Conservation (phyloP, 257 asterid species). For the Scutellaria minor region DNA sequence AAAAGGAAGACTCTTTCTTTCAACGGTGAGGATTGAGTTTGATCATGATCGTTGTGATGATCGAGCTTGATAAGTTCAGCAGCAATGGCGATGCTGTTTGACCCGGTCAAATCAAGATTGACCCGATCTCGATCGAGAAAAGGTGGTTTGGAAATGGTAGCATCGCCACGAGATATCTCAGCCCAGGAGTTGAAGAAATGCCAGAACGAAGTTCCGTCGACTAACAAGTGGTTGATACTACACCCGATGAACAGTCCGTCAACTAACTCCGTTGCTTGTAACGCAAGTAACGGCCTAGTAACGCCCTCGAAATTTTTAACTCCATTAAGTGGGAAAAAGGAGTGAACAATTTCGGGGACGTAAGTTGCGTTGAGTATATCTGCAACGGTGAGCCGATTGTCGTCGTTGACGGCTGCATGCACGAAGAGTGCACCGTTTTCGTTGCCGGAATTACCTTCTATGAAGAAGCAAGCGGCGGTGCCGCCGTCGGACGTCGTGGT, state of each 20-base stretch:
- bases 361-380: conserved; percentile 34
- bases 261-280: conserved; percentile 48
- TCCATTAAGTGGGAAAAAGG: conserved; percentile 43
- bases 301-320: conserved; percentile 41
- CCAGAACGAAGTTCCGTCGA: conserved; percentile 50
- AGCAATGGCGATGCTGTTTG: background rate
- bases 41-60: background rate
- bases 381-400: conserved; percentile 25
- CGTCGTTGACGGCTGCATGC: conserved; percentile 29
- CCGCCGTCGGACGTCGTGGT: conserved; percentile 27
- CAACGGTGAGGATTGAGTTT: background rate
- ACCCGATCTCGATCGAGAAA: conserved; percentile 31
- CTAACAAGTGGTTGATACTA: conserved; percentile 42
- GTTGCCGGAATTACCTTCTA: conserved; percentile 30
- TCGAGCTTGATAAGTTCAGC: background rate
- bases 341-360: conserved; percentile 32
- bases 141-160: conserved; percentile 32
- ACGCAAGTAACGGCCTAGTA: conserved; percentile 42
- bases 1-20: conserved; percentile 39
- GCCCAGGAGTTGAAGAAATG: conserved; percentile 52
- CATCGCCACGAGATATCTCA: conserved; percentile 41
- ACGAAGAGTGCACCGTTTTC: conserved; percentile 38
- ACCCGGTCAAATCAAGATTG: conserved; percentile 30
- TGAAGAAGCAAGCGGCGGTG: conserved; percentile 35
- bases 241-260: conserved; percentile 50